Evolutionary conservation across 2,329 filamentous ascomycete species (phyloP).

Genomic region (Xylaria sp.): DNA sequence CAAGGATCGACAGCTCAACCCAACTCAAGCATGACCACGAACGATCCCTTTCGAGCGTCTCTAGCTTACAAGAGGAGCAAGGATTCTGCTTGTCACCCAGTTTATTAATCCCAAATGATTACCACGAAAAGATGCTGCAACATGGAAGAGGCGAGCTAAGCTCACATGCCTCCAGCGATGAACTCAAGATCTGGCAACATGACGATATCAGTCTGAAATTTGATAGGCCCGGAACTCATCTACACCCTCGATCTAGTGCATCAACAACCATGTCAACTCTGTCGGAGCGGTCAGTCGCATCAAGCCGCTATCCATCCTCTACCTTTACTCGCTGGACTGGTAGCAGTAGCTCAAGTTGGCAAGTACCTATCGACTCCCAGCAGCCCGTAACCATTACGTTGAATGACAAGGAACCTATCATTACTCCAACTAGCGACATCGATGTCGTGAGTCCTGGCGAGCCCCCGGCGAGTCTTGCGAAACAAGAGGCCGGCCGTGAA

Average conservation of each 20-base stretch:
- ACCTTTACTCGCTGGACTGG: slow-evolving; percentile 65
- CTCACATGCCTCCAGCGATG: slow-evolving; percentile 49
- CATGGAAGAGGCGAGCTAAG: slow-evolving; percentile 48
- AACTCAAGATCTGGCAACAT: slow-evolving; percentile 37
- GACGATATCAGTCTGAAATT: slow-evolving; percentile 52
- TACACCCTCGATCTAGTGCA: slow-evolving; percentile 61
- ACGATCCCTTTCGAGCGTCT: slow-evolving; percentile 59
- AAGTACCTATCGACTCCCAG: slow-evolving; percentile 37
- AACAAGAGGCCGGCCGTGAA: slow-evolving; percentile 41
- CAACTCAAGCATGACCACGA: slow-evolving; percentile 49
- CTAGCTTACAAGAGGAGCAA: slow-evolving; percentile 68
- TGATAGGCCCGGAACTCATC: slow-evolving; percentile 49
- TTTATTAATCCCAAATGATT: slow-evolving; percentile 70
- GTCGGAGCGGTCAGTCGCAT: slow-evolving; percentile 57
- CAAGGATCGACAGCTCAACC: slow-evolving; percentile 52
- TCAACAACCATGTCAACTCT: slow-evolving; percentile 64
- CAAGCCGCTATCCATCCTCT: slow-evolving; percentile 63
- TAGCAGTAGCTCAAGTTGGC: slow-evolving; percentile 57
- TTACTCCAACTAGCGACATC: slow-evolving; percentile 29
- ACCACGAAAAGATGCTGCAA: slow-evolving; percentile 63
- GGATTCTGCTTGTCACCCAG: slow-evolving; percentile 70
- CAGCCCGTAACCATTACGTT: slow-evolving; percentile 29
- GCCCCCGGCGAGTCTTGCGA: slow-evolving; percentile 1
- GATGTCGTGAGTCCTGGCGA: slow-evolving; percentile 31
- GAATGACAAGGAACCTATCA: slow-evolving; percentile 37